A percentile compares a stretch with the other conserved stretches of the same genome.
phyloP scores from a whole-genome alignment of 108 stramenopile species.

The Conticribra weissflogii region DNA sequence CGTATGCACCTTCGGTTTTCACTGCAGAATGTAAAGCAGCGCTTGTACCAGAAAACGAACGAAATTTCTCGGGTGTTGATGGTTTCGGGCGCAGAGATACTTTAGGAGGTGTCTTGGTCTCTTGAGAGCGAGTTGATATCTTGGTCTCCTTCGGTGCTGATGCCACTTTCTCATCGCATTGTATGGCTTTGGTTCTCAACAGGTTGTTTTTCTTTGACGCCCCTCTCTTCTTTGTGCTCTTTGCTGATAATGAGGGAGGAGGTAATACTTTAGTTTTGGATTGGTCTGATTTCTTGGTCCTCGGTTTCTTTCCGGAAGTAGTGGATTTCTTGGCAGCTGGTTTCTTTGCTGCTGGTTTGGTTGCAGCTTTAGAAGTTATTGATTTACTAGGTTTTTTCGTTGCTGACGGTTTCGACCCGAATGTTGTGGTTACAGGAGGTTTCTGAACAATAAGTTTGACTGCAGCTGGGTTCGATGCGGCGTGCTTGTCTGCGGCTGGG shows the following conservation, averaged over 20 bases:
- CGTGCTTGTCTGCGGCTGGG: neutral
- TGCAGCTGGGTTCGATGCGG: neutral
- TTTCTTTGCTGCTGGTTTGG: no score
- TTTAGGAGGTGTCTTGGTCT: no score
- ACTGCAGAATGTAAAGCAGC: neutral
- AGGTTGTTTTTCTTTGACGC: neutral
- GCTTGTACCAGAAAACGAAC: neutral
- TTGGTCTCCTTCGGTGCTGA: no score
- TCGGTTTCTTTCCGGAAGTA: conserved; percentile 17
- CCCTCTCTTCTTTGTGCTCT: neutral
- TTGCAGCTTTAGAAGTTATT: no score
- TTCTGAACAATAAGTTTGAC: neutral
- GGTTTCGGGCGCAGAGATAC: neutral
- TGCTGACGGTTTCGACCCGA: no score
- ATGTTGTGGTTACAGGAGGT: neutral
- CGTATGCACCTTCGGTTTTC: neutral
- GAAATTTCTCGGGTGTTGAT: neutral
- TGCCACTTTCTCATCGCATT: no score
- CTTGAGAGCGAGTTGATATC: no score
- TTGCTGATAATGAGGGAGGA: neutral
- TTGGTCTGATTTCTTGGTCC: neutral
- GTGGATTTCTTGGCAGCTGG: no score
- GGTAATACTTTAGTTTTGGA: neutral
- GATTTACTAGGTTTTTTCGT: no score
- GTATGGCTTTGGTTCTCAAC: neutral